Evolutionary conservation across 441 rosid genomes (phyloP), one percentile per base, ranked within the genome.

Genomic region (Aleurites moluccanus): DNA sequence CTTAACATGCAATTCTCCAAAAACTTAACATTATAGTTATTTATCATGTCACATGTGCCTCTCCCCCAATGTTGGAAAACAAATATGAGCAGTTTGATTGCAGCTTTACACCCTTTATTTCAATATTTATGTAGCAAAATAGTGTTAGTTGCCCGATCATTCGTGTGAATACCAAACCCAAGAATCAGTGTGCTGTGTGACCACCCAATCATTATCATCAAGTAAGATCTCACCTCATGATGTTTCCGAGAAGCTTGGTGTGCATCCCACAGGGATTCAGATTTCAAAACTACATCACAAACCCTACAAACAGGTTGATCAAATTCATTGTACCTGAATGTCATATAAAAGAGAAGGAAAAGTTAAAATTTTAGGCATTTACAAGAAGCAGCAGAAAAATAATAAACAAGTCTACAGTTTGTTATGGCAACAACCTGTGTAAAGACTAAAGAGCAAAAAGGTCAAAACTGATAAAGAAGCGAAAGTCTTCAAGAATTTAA

Each of bases 211-310:
- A 57, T 53, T 16, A 49, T 21, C 3, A 55, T 16, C 65, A 33
- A 74, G 57, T 4, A 50, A 61, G 66, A 68, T 10, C 66, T 74
- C 33, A 89, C 99, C 97, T 93, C 91, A 59, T 73, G 91, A 81
- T 93, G 99, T 75, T 95, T 95, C 72, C 94, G 94, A 69, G 98
- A 95, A 87, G 91, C 95, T 86, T 95, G 98, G 82, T 95, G 98
- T 1, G 91, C 97, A 85, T 90, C 97, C 98, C 98, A 95, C 0
- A 75, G 80, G 62, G 97, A 87, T 42, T 89, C 95, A 62, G 93
- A 89, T 79, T 92, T 95, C 86, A 95, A 84, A 70, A 89, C 92
- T 28, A 92, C 56, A 67, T 91, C 87, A 74, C 98, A 95, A 27
- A 95, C 89, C 76, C 93, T 82, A 77, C 99, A 95, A 38, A 95